Evolutionary conservation across 805 yeast species (phyloP).

Genomic region (Lachancea cidri): DNA sequence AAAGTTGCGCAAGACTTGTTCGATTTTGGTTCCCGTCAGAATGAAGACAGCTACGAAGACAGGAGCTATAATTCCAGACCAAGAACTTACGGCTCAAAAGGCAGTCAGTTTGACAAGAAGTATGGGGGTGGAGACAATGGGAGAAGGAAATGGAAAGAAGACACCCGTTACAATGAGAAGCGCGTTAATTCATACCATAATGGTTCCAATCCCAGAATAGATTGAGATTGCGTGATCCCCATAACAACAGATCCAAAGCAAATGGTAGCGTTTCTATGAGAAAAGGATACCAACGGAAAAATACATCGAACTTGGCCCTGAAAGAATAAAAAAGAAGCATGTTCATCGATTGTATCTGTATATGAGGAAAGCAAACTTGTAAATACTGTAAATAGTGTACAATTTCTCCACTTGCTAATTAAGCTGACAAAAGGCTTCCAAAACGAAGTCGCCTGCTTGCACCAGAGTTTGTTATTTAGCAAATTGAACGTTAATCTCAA

Average conservation of each 20-base stretch:
- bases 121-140: background rate
- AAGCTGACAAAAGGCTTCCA: too few species aligned
- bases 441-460: too few species aligned
- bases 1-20: conserved; percentile 21
- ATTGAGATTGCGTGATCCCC: background rate
- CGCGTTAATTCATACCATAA: background rate
- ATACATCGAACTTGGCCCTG: background rate
- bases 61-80: background rate
- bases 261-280: too few species aligned
- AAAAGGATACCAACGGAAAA: too few species aligned
- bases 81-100: background rate
- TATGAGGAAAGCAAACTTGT: background rate
- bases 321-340: background rate
- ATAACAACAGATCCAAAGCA: too few species aligned
- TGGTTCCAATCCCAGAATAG: conserved; percentile 7
- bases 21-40: conserved; percentile 14
- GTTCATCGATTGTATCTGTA: background rate
- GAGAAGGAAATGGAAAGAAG: background rate
- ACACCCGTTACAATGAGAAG: conserved; percentile 1
- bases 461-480: too few species aligned
- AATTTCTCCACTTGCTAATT: background rate
- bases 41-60: conserved; percentile 2
- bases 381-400: background rate
- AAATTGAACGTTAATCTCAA: too few species aligned
- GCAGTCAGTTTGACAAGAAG: background rate